Evolutionary conservation across 116 monocot species (phyloP), one percentile per base, ranked within the genome.

Genomic region (Trichopus zeylanicus): DNA sequence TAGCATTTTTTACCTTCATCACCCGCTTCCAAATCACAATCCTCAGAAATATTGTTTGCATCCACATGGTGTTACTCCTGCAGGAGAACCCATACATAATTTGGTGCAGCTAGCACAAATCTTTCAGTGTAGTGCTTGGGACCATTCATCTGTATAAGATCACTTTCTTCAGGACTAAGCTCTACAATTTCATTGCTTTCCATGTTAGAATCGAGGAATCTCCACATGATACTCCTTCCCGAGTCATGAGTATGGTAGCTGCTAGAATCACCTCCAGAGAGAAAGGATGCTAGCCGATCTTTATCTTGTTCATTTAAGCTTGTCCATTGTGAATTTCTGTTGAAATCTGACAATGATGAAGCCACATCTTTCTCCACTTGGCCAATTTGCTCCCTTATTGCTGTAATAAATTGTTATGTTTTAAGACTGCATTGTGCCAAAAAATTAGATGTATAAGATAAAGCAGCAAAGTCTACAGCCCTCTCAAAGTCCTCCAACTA

Each of bases 401-500:
- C 87, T 55, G 51, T 67, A 21, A 87, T 73, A 68, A 87, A 87
- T 51, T 82, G 79, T 32, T 79, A 26, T 82, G 76, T 39, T 71
- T 75, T 16, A 54, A 70, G 13, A 81, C 70, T 28, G 79, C 78
- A 78, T 72, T 63, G 59, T 75, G 55, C 52, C 82, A 79, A 26
- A 73, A n/a, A 74, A 54, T 68, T 76, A 31, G 83, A 71, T 51
- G 56, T 70, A 62, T 87, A 66, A 30, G 82, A 76, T 55, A 71
- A 56, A 32, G 79, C 58, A 34, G 81, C 70, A 67, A 74, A 61
- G 59, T 73, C 63, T n/a, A 82, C 79, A 33, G 76, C 87, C 33
- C 87, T 73, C 49, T 78, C 82, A 63, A 87, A 87, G 47, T 87
- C 82, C 64, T 87, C 87, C 70, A 87, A 63, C 87, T 87, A 56